These are phyloP conservation scores for Nothomitra cinnamomea DNA, from an alignment of 2,329 filamentous ascomycete genomes.

Conservation along the genomic window DNA sequence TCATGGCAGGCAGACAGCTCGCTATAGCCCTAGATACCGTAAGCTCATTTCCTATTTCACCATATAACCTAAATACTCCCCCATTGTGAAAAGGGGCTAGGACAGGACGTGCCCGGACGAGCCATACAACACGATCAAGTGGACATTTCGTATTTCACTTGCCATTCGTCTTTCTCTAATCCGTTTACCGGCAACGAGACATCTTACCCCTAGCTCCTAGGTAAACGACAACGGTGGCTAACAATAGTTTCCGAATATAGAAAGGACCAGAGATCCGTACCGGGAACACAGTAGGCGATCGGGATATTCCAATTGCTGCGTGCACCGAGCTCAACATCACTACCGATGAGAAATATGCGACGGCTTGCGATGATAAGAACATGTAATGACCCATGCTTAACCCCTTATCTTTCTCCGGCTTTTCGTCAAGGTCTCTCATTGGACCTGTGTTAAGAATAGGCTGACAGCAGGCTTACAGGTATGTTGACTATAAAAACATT, in stretches of 20 bases:
- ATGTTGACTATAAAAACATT: slow-evolving; percentile 99
- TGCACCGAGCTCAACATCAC: slow-evolving; percentile 88
- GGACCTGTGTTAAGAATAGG: neutral
- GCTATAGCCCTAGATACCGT: slow-evolving; percentile 82
- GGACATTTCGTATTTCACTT: neutral
- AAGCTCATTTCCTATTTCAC: slow-evolving; percentile 16
- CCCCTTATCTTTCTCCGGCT: neutral
- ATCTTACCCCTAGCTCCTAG: neutral
- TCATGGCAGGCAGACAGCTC: slow-evolving; percentile 65
- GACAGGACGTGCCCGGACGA: slow-evolving; percentile 20
- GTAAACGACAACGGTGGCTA: neutral
- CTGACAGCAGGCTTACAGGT: slow-evolving; percentile 34
- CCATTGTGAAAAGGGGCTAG: too few relatives aligned
- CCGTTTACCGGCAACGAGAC: too few relatives aligned
- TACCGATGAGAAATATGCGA: slow-evolving; percentile 84
- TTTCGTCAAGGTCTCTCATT: neutral
- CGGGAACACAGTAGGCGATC: slow-evolving; percentile 53
- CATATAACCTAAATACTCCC: neutral
- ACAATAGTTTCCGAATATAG: slow-evolving; percentile 17
- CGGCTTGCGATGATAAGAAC: slow-evolving; percentile 71
- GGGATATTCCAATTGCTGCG: slow-evolving; percentile 63
- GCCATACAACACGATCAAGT: neutral
- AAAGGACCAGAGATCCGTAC: slow-evolving; percentile 82
- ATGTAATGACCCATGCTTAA: slow-evolving; percentile 44
- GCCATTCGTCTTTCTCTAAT: too few relatives aligned